Conservation (phyloP, 768 basidiomycete species). For the Termitomyces heimii region DNA sequence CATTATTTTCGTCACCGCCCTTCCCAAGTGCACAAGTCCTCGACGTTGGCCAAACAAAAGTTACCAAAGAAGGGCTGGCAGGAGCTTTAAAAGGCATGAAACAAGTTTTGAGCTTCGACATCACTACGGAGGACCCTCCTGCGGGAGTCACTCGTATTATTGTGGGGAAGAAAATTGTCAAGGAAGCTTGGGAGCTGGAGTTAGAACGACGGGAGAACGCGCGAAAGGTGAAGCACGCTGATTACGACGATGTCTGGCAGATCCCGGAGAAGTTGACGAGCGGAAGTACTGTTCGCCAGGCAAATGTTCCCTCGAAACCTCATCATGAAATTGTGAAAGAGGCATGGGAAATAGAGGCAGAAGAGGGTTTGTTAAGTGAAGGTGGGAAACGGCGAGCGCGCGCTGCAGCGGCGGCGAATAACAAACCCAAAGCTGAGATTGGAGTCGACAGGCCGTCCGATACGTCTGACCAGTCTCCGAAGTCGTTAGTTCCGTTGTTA, state of each 20-base stretch:
- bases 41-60: slow-evolving; percentile 63
- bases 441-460: slow-evolving; percentile 21
- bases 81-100: slow-evolving; percentile 39
- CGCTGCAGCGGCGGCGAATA: slow-evolving; percentile 17
- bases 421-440: slow-evolving; percentile 10
- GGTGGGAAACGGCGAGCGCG: slow-evolving; percentile 64
- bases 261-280: slow-evolving; percentile 3
- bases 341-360: slow-evolving; percentile 76
- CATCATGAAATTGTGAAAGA: slow-evolving; percentile 49
- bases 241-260: slow-evolving; percentile 25
- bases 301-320: background rate
- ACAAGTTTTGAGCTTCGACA: slow-evolving; percentile 49
- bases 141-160: slow-evolving; percentile 49
- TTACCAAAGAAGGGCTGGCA: slow-evolving; percentile 39
- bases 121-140: slow-evolving; percentile 46
- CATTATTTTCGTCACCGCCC: slow-evolving; percentile 26
- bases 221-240: slow-evolving; percentile 27
- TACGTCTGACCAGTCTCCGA: slow-evolving; percentile 12
- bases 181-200: slow-evolving; percentile 79
- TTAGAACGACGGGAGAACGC: slow-evolving; percentile 48
- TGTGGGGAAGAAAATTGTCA: slow-evolving; percentile 64
- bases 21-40: slow-evolving; percentile 54
- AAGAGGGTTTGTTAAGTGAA: slow-evolving; percentile 69
- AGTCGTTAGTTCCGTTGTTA: slow-evolving; percentile 31
- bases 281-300: background rate